Conservation (phyloP, 1,284 basidiomycete species). For the Peniophora sp. region DNA sequence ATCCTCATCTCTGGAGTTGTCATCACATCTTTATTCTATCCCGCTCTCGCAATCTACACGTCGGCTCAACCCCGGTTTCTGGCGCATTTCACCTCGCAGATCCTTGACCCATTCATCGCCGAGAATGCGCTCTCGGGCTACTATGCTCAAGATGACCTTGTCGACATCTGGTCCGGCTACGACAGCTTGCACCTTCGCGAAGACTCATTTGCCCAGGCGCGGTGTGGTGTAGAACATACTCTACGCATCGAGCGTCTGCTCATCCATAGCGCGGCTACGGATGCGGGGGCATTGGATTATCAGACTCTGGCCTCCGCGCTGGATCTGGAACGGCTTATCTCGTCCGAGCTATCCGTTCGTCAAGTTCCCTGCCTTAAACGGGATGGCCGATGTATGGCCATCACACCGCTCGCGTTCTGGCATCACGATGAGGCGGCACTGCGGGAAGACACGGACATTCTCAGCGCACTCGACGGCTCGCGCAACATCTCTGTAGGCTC, state of each 20-base stretch:
- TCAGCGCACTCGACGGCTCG: constrained; percentile 44
- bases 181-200: constrained; percentile 53
- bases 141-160: constrained; percentile 52
- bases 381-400: constrained; percentile 51
- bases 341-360: constrained; percentile 32
- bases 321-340: constrained; percentile 52
- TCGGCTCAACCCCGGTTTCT: constrained; percentile 60
- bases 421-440: constrained; percentile 47
- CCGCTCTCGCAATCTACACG: constrained; percentile 80
- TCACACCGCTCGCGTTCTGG: constrained; percentile 75
- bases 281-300: constrained; percentile 50
- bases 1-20: constrained; percentile 90
- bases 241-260: constrained; percentile 74
- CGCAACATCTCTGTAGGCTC: constrained; percentile 50
- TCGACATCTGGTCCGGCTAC: constrained; percentile 61
- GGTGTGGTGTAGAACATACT: constrained; percentile 66
- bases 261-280: constrained; percentile 49
- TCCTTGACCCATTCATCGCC: constrained; percentile 55
- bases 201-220: constrained; percentile 63
- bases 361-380: constrained; percentile 44
- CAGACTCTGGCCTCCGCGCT: constrained; percentile 56
- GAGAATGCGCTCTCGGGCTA: constrained; percentile 42
- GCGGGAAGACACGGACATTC: constrained; percentile 44
- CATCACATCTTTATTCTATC: constrained; percentile 93
- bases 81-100: constrained; percentile 43